A percentile compares a stretch with the other conserved stretches of the same genome.
Evolutionary conservation across 179 eudicot genomes (phyloP).

Genomic region (Patellifolia procumbens): DNA sequence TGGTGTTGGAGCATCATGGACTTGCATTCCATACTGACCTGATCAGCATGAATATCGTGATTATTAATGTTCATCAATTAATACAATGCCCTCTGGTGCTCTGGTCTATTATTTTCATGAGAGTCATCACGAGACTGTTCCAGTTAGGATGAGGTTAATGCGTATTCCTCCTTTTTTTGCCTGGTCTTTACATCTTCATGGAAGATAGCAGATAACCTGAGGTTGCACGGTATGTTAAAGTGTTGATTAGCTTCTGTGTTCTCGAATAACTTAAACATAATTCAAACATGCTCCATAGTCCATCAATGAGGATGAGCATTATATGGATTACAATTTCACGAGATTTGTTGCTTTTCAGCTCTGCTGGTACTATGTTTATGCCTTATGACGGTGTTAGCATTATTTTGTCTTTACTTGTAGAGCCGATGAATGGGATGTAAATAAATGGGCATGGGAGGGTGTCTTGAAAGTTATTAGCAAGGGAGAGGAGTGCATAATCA

Average conservation of each 20-base stretch:
- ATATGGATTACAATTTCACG: neutral
- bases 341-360: neutral
- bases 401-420: constrained; percentile 37
- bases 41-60: neutral
- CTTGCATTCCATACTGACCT: neutral
- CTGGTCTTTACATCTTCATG: neutral
- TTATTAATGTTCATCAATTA: neutral
- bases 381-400: constrained; percentile 9
- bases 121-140: neutral
- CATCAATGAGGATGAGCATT: neutral
- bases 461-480: constrained; percentile 78
- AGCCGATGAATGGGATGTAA: constrained; percentile 99
- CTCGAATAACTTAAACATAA: neutral
- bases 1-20: neutral
- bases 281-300: neutral
- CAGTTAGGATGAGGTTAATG: too few relatives aligned
- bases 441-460: constrained; percentile 99
- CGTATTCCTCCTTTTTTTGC: too few relatives aligned
- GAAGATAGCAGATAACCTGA: neutral
- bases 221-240: neutral
- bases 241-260: neutral
- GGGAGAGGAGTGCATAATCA: constrained; percentile 94
- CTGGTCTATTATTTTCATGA: neutral
- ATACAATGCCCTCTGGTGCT: neutral
- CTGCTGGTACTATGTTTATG: neutral